Evolutionary conservation across 2,329 filamentous ascomycete genomes (phyloP), one percentile per base, ranked within the genome.

Genomic region (Aspergillus felis): DNA sequence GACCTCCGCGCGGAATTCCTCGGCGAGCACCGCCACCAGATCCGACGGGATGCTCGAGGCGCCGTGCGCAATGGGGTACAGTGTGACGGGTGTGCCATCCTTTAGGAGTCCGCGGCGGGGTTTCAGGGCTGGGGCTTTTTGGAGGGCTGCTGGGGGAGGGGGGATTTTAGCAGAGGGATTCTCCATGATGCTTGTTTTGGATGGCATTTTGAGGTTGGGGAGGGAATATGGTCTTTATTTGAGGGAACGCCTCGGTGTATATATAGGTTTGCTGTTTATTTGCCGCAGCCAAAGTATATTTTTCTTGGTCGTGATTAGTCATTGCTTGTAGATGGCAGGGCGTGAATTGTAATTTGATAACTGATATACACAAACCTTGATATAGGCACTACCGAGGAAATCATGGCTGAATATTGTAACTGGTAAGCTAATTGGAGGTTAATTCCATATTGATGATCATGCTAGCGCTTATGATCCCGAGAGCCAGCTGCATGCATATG

Each of bases 1-100:
- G 47, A 76, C 72, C 61, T 76, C 73, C 5, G 64, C 66, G 53
- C 57, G 68, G 65, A 76, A 72, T 53, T 75, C 71, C 2, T 56
- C 58, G 35, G 72, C 67, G 14, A 76, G 61, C 54, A 69, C 68
- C 8, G 55, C 53, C 4, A 72, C 53, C 1, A 76, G 62, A 0
- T 60, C 64, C 0, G 38, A 3, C 0, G 72, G 71, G 3, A 74
- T 27, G 32, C 55, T 60, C 3, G 54, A 38, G 0, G 66, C 53
- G 0, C 70, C 70, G 4, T 54, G 54, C 1, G 65, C 57, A 20
- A 74, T 62, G 7, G 70, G 69, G 61, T 74, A 68, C 0, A 74
- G 55, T 3, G 70, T 73, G 38, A 72, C 59, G 0, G 59, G 55
- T 7, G 46, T 46, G 8, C 44, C 50, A 28, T 61, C 59, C 48